These are phyloP conservation scores for Hevea brasiliensis DNA, from an alignment of 345 rosid species.

Conservation along the genomic window DNA sequence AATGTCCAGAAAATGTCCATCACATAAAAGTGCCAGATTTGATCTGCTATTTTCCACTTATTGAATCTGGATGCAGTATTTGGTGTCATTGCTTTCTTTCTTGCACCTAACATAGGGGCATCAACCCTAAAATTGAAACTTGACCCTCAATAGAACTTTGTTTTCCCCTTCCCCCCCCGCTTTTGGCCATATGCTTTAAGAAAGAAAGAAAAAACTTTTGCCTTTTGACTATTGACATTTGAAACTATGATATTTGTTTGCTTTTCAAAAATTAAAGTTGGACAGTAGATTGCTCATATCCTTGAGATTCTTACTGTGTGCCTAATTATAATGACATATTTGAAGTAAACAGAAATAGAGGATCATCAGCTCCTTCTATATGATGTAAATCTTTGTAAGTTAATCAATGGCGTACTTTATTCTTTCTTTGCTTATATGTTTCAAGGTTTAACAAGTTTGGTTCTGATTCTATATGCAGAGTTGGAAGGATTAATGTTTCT, in stretches of 20 bases:
- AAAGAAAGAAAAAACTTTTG: neutral
- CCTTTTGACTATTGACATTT: neutral
- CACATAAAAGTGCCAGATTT: neutral
- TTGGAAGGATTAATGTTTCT: neutral
- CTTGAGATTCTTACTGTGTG: neutral
- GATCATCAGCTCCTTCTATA: neutral
- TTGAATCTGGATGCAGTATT: neutral
- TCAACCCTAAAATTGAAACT: neutral
- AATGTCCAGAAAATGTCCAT: neutral
- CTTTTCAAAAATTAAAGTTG: neutral
- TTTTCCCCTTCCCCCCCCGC: neutral
- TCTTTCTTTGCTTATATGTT: neutral
- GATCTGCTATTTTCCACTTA: neutral
- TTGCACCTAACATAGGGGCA: neutral
- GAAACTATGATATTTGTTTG: neutral
- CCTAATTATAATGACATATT: neutral
- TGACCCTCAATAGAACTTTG: neutral
- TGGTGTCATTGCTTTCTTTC: neutral
- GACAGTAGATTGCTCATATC: neutral
- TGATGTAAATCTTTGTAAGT: neutral
- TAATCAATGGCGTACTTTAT: neutral
- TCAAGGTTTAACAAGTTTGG: conserved; percentile 1
- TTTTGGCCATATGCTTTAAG: neutral
- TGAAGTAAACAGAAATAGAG: neutral
- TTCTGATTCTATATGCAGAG: neutral